These are phyloP conservation scores for Haplosporangium gracile DNA, from an alignment of 192 early-diverging fungal genomes.

Conservation along the genomic window DNA sequence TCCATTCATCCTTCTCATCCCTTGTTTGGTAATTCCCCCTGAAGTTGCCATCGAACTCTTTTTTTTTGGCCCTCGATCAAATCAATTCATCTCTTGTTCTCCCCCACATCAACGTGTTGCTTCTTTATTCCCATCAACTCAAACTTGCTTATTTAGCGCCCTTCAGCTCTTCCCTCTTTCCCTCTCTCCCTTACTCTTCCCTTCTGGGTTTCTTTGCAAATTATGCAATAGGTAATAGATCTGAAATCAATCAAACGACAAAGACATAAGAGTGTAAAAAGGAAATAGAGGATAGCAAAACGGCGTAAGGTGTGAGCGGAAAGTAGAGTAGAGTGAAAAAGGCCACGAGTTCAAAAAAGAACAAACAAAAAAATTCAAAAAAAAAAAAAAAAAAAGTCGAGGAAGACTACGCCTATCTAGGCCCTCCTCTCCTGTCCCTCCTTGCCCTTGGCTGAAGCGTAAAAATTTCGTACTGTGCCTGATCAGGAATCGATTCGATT, in stretches of 20 bases:
- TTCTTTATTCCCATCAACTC: slow-evolving; percentile 4
- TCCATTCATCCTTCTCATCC: background rate
- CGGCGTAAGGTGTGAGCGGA: slow-evolving; percentile 4
- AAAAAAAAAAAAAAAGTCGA: background rate
- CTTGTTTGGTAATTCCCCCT: background rate
- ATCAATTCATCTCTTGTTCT: background rate
- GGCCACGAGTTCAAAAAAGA: background rate
- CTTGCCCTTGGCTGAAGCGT: background rate
- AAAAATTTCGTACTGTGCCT: background rate
- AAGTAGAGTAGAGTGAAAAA: background rate
- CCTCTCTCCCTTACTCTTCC: background rate
- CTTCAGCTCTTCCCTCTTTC: background rate
- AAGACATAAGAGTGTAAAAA: background rate
- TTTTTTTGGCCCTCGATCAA: background rate
- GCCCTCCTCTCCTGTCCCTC: background rate
- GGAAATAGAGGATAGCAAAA: background rate
- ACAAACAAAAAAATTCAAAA: slow-evolving; percentile 2
- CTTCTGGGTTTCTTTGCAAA: background rate
- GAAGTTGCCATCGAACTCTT: background rate
- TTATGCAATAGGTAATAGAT: background rate
- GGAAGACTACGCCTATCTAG: background rate
- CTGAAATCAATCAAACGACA: background rate
- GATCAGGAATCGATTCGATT: slow-evolving; percentile 6
- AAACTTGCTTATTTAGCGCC: background rate
- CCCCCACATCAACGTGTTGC: background rate